Base-by-base conservation (phyloP, 345 rosid genomes). In the Corymbia maculata region DNA sequence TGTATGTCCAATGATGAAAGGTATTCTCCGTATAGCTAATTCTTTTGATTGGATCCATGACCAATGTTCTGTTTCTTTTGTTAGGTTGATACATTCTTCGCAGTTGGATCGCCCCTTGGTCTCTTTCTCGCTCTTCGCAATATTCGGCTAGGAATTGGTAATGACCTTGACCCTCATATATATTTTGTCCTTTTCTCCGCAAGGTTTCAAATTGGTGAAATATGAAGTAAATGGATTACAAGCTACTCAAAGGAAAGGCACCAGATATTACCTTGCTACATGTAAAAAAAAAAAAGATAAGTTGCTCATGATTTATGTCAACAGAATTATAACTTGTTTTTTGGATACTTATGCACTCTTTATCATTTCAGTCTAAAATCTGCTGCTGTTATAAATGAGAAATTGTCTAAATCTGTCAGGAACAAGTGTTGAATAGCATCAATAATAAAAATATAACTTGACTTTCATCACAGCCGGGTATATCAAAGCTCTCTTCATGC, bases 51-150 rank as follows among this genome's bases (percentile, higher is more conserved):
- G 49, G 12, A 49, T 36, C 26, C 26, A n/a, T 51, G 55, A 51
- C 15, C 70, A 53, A 57, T 28, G 49, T 85, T 52, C 88, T 85
- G 79, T 89, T 84, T 89, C 85, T 42, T 85, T 52, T 66, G 52
- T 92, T 92, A 98, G 99, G 98, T 98, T 88, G 99, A 98, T 91
- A 98, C 99, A 52, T 98, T 97, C 92, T 98, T 95, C 90, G 99
- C 99, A 19, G 99, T 98, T 92, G 99, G 99, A 89, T 97, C 99
- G 30, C 99, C 99, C 89, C 95, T 98, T 87, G 99, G 99, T 90
- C 99, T 97, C 91, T 98, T 98, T 91, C 99, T 98, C 79, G 94
- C 98, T 51, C 98, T 98, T 88, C 95, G 99, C 45, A 98, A 98
- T 91, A 88, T 96, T 88, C 99, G 98, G 55, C 92, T 98, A 89